Conservation (phyloP, 2,329 filamentous ascomycete genomes). For the Juglanconis juglandina region DNA sequence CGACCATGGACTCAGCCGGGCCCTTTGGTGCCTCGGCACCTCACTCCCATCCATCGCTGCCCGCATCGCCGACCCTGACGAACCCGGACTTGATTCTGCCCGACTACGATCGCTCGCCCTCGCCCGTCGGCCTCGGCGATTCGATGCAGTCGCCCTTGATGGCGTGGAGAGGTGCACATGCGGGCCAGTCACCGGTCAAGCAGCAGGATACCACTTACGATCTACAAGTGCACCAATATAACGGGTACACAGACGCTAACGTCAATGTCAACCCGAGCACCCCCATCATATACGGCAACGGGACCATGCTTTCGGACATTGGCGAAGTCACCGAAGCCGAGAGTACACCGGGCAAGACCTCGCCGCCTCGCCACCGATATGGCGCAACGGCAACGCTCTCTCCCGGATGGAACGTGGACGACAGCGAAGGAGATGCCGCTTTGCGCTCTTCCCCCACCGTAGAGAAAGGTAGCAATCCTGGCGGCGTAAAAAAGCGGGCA, state of each 20-base stretch:
- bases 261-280: conserved; percentile 53
- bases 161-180: conserved; percentile 49
- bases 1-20: conserved; percentile 27
- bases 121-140: conserved; percentile 45
- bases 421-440: conserved; percentile 31
- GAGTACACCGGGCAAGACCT: conserved; percentile 32
- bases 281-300: conserved; percentile 66
- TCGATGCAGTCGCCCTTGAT: conserved; percentile 49
- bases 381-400: conserved; percentile 21
- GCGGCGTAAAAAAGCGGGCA: conserved; percentile 43
- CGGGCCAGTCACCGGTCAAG: conserved; percentile 7
- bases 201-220: conserved; percentile 40
- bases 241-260: conserved; percentile 41
- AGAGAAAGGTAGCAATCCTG: conserved; percentile 28
- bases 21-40: conserved; percentile 25
- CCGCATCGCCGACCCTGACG: conserved; percentile 80
- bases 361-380: conserved; percentile 28
- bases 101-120: conserved; percentile 58
- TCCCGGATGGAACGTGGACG: conserved; percentile 25
- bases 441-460: conserved; percentile 45
- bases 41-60: conserved; percentile 44
- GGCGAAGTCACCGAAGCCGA: conserved; percentile 20
- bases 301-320: conserved; percentile 58
- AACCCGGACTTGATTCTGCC: conserved; percentile 95
- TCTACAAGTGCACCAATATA: conserved; percentile 29